These are phyloP conservation scores for Solanum hybrid DNA, from an alignment of 305 asterid genomes.

Conservation along the genomic window DNA sequence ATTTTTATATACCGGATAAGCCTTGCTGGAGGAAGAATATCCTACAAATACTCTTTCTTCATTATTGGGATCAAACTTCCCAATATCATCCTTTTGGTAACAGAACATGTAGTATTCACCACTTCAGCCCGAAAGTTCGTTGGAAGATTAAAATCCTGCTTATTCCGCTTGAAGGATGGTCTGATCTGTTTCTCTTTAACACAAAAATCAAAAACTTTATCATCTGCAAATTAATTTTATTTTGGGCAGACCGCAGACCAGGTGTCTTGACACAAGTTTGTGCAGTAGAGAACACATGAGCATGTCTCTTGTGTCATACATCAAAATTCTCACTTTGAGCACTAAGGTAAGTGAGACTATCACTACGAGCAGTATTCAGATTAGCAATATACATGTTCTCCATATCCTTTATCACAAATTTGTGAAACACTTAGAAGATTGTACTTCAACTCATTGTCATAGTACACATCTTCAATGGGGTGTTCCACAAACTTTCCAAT, in stretches of 20 bases:
- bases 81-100: no score
- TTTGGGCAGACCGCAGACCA: not conserved
- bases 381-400: not conserved
- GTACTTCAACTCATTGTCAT: not conserved
- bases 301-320: not conserved
- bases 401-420: not conserved
- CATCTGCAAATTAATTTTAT: not conserved
- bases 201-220: no score
- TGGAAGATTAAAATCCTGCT: no score
- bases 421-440: not conserved
- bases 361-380: not conserved
- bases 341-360: not conserved
- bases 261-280: not conserved
- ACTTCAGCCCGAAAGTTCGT: no score
- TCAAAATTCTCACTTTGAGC: not conserved
- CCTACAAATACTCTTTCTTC: not conserved
- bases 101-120: no score
- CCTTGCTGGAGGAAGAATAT: not conserved
- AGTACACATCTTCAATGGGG: not conserved
- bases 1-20: not conserved
- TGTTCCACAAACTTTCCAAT: not conserved
- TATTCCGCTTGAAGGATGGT: not conserved
- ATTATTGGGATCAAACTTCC: not conserved
- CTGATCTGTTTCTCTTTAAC: not conserved
- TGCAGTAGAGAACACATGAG: not conserved